Percentiles rank a stretch among this genome's conserved stretches.
These are phyloP conservation scores for Penicillium flavigenum DNA, from an alignment of 495 filamentous ascomycete species.

Conservation along the genomic window DNA sequence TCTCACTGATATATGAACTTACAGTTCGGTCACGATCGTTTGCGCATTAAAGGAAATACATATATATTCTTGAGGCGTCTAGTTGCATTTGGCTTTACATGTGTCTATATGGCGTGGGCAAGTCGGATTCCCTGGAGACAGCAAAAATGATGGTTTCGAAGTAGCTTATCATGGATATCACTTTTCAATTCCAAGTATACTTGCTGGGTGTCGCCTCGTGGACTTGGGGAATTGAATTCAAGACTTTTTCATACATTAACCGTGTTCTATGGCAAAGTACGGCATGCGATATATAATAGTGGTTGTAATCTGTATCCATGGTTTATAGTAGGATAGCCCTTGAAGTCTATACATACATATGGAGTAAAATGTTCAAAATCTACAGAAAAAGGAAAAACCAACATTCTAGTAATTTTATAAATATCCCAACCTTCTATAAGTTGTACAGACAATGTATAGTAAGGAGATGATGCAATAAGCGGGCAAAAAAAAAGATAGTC, in stretches of 20 bases:
- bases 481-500: conserved; percentile 15
- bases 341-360: too few relatives aligned
- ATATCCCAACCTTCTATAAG: background rate
- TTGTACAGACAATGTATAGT: background rate
- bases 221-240: too few relatives aligned
- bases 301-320: too few relatives aligned
- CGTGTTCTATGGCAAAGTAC: too few relatives aligned
- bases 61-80: background rate
- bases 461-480: conserved; percentile 20
- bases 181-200: background rate
- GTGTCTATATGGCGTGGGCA: background rate
- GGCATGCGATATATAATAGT: too few relatives aligned
- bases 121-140: background rate
- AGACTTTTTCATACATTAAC: too few relatives aligned
- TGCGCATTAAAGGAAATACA: background rate
- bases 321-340: too few relatives aligned
- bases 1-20: background rate
- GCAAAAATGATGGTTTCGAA: background rate
- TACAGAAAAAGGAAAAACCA: too few relatives aligned
- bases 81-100: background rate
- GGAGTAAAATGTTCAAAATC: background rate
- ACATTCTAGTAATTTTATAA: background rate
- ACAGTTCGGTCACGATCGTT: background rate
- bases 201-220: background rate
- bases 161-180: background rate